Evolutionary conservation across 768 basidiomycete species (phyloP).

Genomic region (Termitomyces sp.): DNA sequence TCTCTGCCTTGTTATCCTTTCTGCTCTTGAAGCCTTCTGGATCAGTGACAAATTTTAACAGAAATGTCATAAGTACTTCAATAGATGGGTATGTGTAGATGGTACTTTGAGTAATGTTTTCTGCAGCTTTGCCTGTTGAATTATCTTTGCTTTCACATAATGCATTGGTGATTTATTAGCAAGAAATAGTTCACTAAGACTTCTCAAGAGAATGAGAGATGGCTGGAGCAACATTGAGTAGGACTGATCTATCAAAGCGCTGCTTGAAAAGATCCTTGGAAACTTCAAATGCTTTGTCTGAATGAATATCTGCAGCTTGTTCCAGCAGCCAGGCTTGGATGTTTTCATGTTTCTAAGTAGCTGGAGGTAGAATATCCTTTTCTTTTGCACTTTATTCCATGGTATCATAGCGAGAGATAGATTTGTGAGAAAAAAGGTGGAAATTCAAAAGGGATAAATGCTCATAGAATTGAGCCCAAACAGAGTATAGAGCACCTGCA

Average conservation of each 20-base stretch:
- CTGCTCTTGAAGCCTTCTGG: background rate
- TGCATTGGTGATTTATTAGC: slow-evolving; percentile 31
- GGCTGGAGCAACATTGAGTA: background rate
- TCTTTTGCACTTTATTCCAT: slow-evolving; percentile 20
- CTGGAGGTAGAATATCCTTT: slow-evolving; percentile 19
- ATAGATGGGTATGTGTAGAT: slow-evolving; percentile 27
- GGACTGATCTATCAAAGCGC: slow-evolving; percentile 17
- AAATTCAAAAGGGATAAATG: slow-evolving; percentile 9
- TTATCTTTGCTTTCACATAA: slow-evolving; percentile 16
- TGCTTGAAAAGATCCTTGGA: slow-evolving; percentile 6
- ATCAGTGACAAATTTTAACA: slow-evolving; percentile 11
- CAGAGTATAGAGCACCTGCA: slow-evolving; percentile 22
- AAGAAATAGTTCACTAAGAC: slow-evolving; percentile 33
- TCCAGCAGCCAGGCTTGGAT: slow-evolving; percentile 23
- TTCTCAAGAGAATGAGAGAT: background rate
- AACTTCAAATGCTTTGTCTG: background rate
- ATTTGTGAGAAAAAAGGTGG: background rate
- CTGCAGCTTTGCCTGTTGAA: slow-evolving; percentile 15
- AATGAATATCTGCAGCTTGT: slow-evolving; percentile 17
- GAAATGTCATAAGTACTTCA: slow-evolving; percentile 17
- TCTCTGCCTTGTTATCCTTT: slow-evolving; percentile 3
- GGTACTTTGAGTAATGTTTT: slow-evolving; percentile 24
- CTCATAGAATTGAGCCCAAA: slow-evolving; percentile 14
- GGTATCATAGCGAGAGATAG: slow-evolving; percentile 20
- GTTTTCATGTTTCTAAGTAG: slow-evolving; percentile 16